A percentile compares a stretch with the other conserved stretches of the same genome.
These are phyloP conservation scores for Emiliania huxleyi DNA, from an alignment of 78 protist species.

Conservation along the genomic window DNA sequence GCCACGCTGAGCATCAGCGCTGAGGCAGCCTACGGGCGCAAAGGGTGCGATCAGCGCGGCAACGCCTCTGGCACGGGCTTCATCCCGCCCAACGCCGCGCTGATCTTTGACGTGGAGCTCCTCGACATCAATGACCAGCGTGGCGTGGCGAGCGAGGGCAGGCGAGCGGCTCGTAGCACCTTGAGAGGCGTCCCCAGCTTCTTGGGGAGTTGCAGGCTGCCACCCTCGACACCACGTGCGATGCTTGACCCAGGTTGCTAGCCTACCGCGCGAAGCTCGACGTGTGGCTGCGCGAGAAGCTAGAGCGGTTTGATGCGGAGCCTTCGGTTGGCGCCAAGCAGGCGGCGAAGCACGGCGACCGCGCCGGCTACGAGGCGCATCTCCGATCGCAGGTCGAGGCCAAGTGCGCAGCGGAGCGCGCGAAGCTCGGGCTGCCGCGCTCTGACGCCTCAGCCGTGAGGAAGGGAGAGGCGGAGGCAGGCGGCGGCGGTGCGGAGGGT, in stretches of 20 bases:
- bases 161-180: no score
- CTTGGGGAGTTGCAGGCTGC: no score
- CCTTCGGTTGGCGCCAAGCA: not conserved
- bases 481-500: no score
- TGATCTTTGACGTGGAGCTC: not conserved
- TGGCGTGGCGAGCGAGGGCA: not conserved
- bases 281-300: not conserved
- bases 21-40: not conserved
- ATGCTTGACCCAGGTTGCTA: not conserved
- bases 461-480: no score
- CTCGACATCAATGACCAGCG: not conserved
- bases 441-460: no score
- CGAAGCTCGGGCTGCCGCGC: no score
- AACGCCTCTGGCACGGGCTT: not conserved
- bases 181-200: no score
- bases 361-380: not conserved
- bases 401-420: not conserved
- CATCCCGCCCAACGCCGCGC: not conserved
- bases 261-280: not conserved
- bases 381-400: not conserved
- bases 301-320: not conserved
- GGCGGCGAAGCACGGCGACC: not conserved
- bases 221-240: no score
- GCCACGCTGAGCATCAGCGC: not conserved
- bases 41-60: not conserved